Percentiles rank a stretch among this genome's conserved stretches.
These are phyloP conservation scores for Daldinia eschscholtzii DNA, from an alignment of 2,329 filamentous ascomycete species.

Conservation along the genomic window DNA sequence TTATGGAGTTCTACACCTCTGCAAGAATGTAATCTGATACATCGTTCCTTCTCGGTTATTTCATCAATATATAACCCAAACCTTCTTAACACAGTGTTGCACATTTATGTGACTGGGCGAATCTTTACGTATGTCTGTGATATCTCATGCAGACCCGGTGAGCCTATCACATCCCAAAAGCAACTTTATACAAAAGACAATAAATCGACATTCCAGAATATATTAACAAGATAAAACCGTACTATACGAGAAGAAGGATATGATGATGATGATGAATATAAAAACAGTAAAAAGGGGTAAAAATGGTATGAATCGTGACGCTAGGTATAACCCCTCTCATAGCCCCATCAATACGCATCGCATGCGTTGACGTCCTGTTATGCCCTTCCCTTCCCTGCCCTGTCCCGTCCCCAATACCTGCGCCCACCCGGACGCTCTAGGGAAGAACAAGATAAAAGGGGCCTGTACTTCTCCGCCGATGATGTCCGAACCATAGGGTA, in stretches of 20 bases:
- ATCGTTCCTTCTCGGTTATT: too few species aligned
- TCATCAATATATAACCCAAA: too few species aligned
- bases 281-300: neutral
- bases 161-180: neutral
- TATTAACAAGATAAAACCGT: slow-evolving; percentile 36
- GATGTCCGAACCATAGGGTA: neutral
- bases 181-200: neutral
- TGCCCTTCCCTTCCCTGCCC: neutral
- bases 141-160: neutral
- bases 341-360: slow-evolving; percentile 5
- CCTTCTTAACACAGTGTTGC: too few species aligned
- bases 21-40: too few species aligned
- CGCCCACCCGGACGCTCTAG: neutral
- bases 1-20: too few species aligned
- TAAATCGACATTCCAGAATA: slow-evolving; percentile 1
- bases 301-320: slow-evolving; percentile 34
- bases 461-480: neutral
- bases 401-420: neutral
- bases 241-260: slow-evolving; percentile 19
- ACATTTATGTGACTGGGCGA: too few species aligned
- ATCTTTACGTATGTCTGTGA: too few species aligned
- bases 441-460: neutral
- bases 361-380: slow-evolving; percentile 1
- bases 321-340: slow-evolving; percentile 24
- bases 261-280: neutral